Base-by-base conservation (phyloP, 1,284 basidiomycete genomes). In the Leccinum subrobustum region DNA sequence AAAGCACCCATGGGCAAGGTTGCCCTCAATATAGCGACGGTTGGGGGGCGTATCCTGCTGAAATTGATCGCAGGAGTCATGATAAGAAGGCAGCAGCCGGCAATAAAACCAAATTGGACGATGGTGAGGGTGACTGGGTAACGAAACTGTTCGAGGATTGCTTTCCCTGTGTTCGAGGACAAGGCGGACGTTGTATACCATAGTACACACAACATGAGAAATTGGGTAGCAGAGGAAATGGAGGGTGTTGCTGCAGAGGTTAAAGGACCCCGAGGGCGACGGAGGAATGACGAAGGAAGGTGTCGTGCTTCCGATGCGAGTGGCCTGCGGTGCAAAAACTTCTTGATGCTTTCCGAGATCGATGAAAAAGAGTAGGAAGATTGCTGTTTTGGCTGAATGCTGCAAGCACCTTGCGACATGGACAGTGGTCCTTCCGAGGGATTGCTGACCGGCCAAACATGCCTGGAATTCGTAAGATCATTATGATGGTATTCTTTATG, bases 81-180 rank as follows among this genome's bases (percentile, higher is more conserved):
- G 76, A 89, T 85, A 54, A 96, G 74, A 62, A 92, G 80, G 71
- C 93, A 97, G 76, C 92, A 96, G 14, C 79, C 80, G 11, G 95
- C 91, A 58, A 98, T 92, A 73, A 98, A 98, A 65, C 88, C 92
- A 74, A 99, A 99, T 75, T 99, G 97, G 67, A 98, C 84, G 72
- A 98, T 92, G n/a, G 97, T 98, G 70, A 99, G 85, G 70, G 95
- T 91, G 73, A 96, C 83, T 29, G 95, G 88, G 76, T 95, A 91
- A 64, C 91, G 82, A 77, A 96, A 94, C 65, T 92, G 85, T 71
- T 83, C 87, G 71, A 98, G 81, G 77, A 98, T 91, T 56, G 89
- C 81, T 76, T 99, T 93, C 64, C 93, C 88, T 18, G 95, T 92
- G 76, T 95, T 95, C 56, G 92, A 92, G 27, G 92, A 94, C 59